These are phyloP conservation scores for Mortierella sp. DNA, from an alignment of 371 early-diverging fungal species.

Conservation along the genomic window DNA sequence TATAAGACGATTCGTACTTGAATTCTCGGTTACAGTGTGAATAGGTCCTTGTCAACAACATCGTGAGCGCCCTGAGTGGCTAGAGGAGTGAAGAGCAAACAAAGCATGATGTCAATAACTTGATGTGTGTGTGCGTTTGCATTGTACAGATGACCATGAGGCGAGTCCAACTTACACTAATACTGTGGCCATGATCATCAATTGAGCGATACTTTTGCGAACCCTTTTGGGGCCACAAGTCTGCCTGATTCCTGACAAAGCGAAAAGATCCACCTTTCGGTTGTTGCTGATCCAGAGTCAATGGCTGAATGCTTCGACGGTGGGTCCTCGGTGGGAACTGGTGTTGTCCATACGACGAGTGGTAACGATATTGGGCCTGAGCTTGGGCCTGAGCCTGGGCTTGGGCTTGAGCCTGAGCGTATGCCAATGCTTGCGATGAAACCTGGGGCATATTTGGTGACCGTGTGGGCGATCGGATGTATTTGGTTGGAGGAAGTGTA, in stretches of 20 bases:
- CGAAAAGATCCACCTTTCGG: constrained; percentile 52
- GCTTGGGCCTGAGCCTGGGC: constrained; percentile 30
- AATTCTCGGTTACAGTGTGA: constrained; percentile 78
- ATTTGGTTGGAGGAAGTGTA: constrained; percentile 28
- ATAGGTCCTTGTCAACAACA: constrained; percentile 76
- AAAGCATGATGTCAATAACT: not conserved
- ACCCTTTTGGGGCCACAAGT: constrained; percentile 52
- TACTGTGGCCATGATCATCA: constrained; percentile 45
- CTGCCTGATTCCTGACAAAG: constrained; percentile 50
- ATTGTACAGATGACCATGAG: not conserved
- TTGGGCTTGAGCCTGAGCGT: constrained; percentile 40
- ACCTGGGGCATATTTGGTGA: constrained; percentile 49
- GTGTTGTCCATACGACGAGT: constrained; percentile 14
- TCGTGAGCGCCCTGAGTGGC: constrained; percentile 67
- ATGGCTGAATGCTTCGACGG: constrained; percentile 50
- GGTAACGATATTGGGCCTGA: constrained; percentile 28
- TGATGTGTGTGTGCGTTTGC: not conserved
- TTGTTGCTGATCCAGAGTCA: constrained; percentile 49
- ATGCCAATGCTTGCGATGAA: constrained; percentile 45
- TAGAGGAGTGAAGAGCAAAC: constrained; percentile 9
- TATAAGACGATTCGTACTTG: constrained; percentile 72
- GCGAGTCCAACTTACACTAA: constrained; percentile 32
- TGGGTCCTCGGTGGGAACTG: constrained; percentile 49
- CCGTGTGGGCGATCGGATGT: constrained; percentile 43
- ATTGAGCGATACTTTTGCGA: constrained; percentile 55